These are phyloP conservation scores for Camillea tinctor DNA, from an alignment of 2,329 filamentous ascomycete genomes.

Conservation along the genomic window DNA sequence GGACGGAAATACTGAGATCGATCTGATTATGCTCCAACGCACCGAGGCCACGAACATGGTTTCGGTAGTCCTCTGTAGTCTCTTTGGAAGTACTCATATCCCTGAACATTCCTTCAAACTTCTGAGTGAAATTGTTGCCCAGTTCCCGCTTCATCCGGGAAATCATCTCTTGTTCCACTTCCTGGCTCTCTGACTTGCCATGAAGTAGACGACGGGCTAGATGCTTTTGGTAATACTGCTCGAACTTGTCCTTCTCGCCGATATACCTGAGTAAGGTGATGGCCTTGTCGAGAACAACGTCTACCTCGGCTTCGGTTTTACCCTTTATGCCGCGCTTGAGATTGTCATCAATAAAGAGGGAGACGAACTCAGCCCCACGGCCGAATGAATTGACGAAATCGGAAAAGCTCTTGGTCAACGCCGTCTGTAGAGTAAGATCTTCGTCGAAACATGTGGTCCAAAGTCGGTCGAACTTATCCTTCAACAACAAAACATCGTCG, in stretches of 20 bases:
- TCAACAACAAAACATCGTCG: conserved; percentile 80
- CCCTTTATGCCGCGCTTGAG: conserved; percentile 91
- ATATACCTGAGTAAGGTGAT: conserved; percentile 86
- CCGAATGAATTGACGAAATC: conserved; percentile 92
- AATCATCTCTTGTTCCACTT: conserved; percentile 94
- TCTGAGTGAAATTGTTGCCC: conserved; percentile 88
- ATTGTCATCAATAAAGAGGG: conserved; percentile 94
- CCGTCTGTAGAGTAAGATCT: conserved; percentile 76
- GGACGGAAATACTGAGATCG: conserved; percentile 79
- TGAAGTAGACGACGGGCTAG: conserved; percentile 83
- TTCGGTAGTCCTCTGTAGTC: conserved; percentile 73
- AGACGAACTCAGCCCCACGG: conserved; percentile 87
- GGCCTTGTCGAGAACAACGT: conserved; percentile 81
- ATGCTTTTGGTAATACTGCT: conserved; percentile 98
- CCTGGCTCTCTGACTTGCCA: conserved; percentile 84
- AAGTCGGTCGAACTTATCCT: conserved; percentile 85
- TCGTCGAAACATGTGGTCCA: conserved; percentile 70
- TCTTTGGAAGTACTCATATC: conserved; percentile 89
- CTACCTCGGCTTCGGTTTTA: conserved; percentile 86
- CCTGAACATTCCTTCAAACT: conserved; percentile 97
- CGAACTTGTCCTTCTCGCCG: conserved; percentile 89
- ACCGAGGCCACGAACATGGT: conserved; percentile 56
- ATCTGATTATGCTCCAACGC: conserved; percentile 59
- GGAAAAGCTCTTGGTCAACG: conserved; percentile 81
- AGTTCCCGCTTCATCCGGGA: conserved; percentile 96